Percentiles rank a stretch among this genome's conserved stretches.
These are phyloP conservation scores for Cyberlindnera bimundalis DNA, from an alignment of 805 yeast species.

Conservation along the genomic window DNA sequence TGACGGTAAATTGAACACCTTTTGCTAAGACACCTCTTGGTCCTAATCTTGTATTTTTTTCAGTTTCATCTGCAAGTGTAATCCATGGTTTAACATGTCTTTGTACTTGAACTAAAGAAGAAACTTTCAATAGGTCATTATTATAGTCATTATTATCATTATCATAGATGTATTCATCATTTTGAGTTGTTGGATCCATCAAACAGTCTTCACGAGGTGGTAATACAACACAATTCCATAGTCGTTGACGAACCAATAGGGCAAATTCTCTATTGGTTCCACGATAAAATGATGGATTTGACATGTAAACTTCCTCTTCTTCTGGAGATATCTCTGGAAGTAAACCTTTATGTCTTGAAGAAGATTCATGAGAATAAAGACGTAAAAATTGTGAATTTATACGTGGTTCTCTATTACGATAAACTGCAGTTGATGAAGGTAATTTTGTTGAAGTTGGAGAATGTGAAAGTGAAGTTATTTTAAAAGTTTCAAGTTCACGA, in stretches of 20 bases:
- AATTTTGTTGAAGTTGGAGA: conserved; percentile 2
- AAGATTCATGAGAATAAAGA: conserved; percentile 47
- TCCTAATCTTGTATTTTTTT: conserved; percentile 9
- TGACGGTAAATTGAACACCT: conserved; percentile 27
- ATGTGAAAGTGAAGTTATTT: conserved; percentile 20
- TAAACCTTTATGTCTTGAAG: conserved; percentile 34
- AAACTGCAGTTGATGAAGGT: conserved; percentile 11
- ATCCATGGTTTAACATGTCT: conserved; percentile 29
- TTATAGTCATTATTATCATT: conserved; percentile 3
- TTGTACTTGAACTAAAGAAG: conserved; percentile 24
- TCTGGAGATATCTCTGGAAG: conserved; percentile 33
- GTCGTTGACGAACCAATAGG: conserved; percentile 42
- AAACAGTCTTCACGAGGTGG: conserved; percentile 45
- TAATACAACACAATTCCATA: conserved; percentile 51
- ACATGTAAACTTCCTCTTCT: conserved; percentile 27
- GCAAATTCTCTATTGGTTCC: conserved; percentile 36
- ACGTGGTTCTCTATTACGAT: conserved; percentile 42
- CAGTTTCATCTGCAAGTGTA: conserved; percentile 23
- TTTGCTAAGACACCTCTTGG: conserved; percentile 24
- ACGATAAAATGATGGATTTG: conserved; percentile 8
- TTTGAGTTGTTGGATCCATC: conserved; percentile 21
- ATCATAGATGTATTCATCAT: conserved; percentile 26
- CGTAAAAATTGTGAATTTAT: conserved; percentile 47
- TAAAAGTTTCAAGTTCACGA: conserved; percentile 27
- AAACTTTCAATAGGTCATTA: too few relatives aligned